Evolutionary conservation across 2,329 filamentous ascomycete genomes (phyloP).

Genomic region (Macroventuria anomochaeta): DNA sequence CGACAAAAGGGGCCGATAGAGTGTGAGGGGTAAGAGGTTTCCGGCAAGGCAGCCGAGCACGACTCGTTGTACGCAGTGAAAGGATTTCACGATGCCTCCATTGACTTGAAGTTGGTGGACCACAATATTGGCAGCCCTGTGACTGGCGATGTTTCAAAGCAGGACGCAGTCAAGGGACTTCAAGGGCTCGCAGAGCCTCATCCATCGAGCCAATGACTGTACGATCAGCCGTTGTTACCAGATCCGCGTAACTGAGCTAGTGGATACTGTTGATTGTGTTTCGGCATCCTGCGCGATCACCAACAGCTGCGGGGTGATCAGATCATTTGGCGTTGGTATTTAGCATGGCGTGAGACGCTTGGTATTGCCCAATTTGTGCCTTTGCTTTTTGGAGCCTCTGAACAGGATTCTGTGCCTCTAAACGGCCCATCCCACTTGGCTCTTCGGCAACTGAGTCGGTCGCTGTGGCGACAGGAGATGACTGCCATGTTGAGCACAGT

Average conservation of each 20-base stretch:
- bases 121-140: background rate
- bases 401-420: background rate
- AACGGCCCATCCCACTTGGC: background rate
- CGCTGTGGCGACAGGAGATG: conserved; percentile 10
- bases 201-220: background rate
- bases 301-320: background rate
- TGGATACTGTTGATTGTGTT: too few species aligned
- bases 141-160: background rate
- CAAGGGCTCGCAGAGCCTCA: conserved; percentile 14
- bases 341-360: conserved; percentile 3
- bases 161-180: background rate
- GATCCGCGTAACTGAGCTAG: conserved; percentile 2
- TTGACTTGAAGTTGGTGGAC: background rate
- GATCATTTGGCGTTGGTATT: background rate
- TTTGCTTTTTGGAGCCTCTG: background rate
- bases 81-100: background rate
- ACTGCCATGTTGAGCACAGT: conserved; percentile 1
- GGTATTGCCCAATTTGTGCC: background rate
- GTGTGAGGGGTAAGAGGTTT: background rate
- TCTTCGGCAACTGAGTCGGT: background rate
- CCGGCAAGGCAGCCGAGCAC: background rate
- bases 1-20: background rate
- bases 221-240: conserved; percentile 10
- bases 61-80: background rate
- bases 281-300: background rate